A percentile compares a stretch with the other conserved stretches of the same genome.
phyloP scores from a whole-genome alignment of 331 rosid genomes.

The Quercus lobata region DNA sequence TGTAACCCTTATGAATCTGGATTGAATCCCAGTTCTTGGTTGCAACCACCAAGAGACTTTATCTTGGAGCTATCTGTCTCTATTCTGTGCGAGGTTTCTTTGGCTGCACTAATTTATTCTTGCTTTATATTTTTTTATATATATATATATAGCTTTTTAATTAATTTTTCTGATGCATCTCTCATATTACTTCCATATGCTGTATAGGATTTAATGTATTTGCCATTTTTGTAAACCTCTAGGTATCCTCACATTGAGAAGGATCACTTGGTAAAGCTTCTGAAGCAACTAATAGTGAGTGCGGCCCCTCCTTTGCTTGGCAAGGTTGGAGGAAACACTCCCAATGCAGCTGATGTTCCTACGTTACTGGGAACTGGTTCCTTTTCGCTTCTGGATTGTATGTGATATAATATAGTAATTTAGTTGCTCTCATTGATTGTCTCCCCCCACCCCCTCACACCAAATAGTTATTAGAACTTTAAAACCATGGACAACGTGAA shows the following conservation, averaged over 20 bases:
- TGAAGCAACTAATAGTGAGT: conserved; percentile 64
- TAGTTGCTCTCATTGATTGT: conserved; percentile 15
- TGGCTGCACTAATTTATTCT: background rate
- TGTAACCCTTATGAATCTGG: background rate
- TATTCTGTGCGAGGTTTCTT: background rate
- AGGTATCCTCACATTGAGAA: conserved; percentile 83
- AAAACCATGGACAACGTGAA: background rate
- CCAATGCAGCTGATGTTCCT: conserved; percentile 87
- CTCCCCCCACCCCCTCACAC: background rate
- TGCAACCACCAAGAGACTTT: background rate
- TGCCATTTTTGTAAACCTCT: conserved; percentile 22
- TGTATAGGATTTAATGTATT: conserved; percentile 16
- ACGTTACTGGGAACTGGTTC: conserved; percentile 84
- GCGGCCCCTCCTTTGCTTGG: conserved; percentile 45
- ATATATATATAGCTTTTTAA: background rate
- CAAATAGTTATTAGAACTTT: background rate
- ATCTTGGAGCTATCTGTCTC: background rate
- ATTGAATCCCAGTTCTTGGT: background rate
- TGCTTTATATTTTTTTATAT: no score
- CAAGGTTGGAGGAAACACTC: conserved; percentile 47
- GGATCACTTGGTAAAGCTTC: conserved; percentile 84
- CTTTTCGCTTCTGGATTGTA: conserved; percentile 82
- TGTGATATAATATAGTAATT: conserved; percentile 36
- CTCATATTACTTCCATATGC: conserved; percentile 1
- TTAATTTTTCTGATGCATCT: conserved; percentile 7